A percentile compares a stretch with the other conserved stretches of the same genome.
Evolutionary conservation across 148 eudicot genomes (phyloP).

Genomic region (Rhododendron simsii): DNA sequence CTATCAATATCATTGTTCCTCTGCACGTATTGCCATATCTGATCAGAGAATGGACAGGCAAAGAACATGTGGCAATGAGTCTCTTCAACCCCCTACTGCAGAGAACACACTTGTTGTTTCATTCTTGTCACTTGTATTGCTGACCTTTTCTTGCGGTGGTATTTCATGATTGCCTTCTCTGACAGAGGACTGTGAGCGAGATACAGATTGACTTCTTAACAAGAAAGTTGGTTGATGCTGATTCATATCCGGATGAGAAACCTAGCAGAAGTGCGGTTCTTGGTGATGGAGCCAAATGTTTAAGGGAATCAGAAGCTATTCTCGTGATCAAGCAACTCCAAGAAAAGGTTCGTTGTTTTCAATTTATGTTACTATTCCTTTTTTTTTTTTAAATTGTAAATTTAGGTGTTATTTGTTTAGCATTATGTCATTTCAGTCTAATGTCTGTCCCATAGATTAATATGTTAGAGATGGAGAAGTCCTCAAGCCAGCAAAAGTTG

Average conservation of each 20-base stretch:
- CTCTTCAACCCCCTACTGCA: background rate
- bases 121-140: background rate
- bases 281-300: constrained; percentile 18
- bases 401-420: background rate
- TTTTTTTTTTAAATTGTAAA: background rate
- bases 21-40: background rate
- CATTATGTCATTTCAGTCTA: constrained; percentile 6
- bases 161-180: constrained; percentile 5
- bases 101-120: background rate
- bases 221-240: constrained; percentile 52
- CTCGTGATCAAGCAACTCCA: constrained; percentile 62
- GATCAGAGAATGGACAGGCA: background rate
- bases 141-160: background rate
- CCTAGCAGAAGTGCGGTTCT: constrained; percentile 7
- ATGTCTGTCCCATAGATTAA: constrained; percentile 41
- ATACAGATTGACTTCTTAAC: constrained; percentile 60
- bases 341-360: constrained; percentile 53
- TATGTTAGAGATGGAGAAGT: constrained; percentile 64
- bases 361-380: background rate
- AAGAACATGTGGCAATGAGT: background rate
- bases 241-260: constrained; percentile 16
- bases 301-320: constrained; percentile 54
- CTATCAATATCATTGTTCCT: background rate
- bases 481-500: constrained; percentile 54
- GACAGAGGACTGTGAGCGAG: constrained; percentile 64